Conservation (phyloP, 495 filamentous ascomycete genomes). For the Hyaloscypha bicolor region DNA sequence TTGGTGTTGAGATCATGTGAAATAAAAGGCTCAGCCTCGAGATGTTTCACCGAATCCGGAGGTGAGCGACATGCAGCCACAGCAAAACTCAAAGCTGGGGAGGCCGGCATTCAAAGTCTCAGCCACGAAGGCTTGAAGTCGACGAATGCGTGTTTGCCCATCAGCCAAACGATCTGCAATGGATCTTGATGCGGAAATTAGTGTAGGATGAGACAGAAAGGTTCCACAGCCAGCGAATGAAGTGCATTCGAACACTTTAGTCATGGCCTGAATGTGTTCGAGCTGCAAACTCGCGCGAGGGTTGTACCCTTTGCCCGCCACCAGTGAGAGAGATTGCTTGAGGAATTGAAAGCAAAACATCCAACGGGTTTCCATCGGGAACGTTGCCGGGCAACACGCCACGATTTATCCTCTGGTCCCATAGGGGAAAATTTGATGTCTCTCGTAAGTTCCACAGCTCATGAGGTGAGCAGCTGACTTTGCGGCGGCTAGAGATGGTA, state of each 20-base stretch:
- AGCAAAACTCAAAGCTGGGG: slow-evolving; percentile 5
- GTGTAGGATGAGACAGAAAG: not conserved
- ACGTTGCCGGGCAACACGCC: not conserved
- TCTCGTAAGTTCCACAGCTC: slow-evolving; percentile 14
- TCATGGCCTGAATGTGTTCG: not conserved
- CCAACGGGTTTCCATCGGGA: not conserved
- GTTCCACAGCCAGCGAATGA: not conserved
- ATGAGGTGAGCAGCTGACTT: not conserved
- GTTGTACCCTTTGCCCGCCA: not conserved
- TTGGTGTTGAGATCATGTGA: not conserved
- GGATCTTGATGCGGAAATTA: not conserved
- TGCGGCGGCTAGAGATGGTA: slow-evolving; percentile 9
- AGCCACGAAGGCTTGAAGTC: not conserved
- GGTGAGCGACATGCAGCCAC: slow-evolving; percentile 1
- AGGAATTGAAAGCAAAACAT: not conserved
- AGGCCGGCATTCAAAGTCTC: not conserved
- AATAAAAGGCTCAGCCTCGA: slow-evolving; percentile 6
- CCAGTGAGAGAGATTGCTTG: not conserved
- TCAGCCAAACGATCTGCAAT: not conserved
- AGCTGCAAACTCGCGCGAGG: not conserved
- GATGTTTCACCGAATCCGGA: slow-evolving; percentile 9
- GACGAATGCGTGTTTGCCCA: not conserved
- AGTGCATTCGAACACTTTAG: not conserved
- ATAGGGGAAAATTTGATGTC: slow-evolving; percentile 2
- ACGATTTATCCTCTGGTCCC: not conserved